Base-by-base conservation (phyloP, 352 stramenopile species). In the Globisporangium paddicum region DNA sequence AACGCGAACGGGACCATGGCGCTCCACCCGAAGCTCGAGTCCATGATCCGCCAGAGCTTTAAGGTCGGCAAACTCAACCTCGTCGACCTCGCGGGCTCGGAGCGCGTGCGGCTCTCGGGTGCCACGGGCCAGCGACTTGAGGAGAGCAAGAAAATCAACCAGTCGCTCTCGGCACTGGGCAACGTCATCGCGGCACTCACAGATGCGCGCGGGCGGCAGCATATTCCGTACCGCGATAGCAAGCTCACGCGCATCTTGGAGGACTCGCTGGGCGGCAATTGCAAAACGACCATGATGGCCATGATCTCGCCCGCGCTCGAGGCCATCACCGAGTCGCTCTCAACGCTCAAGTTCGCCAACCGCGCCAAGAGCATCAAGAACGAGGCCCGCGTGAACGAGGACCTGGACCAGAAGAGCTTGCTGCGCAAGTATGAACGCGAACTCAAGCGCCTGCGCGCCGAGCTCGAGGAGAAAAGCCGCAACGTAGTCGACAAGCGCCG, bases 211-310 rank as follows among this genome's bases (percentile, higher is more conserved):
- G 86, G 86, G 1, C 67, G 90, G 9, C 83, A 96, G 68, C 93
- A 98, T 55, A 97, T 98, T 52, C 93, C 90, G 14, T 98, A 98
- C 55, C 86, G 93, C 21, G 92, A 98, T 60, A 94, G 76, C 25
- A 98, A 98, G 63, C 86, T 98, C n/a, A 98, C 91, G 14, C 76
- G 91, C 6, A 97, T 98, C 44, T 61, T 98, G 6, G 82, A 95
- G 55, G 83, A 95, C 58, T 90, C 80, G 14, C 63, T 97, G 0
- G 88, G 89, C 23, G 89, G 90, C 6, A 98, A 98, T 61, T 98
- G 93, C 75, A 97, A 97, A 68, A 98, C 93, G 11, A 97, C 89
- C 19, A 98, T 98, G 94, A 97, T 98, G 83, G 93, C 90, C 4
- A 98, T 98, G 89, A 93, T 98, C 61, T 96, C 82, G 5, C 93